Conservation (phyloP, 2,329 filamentous ascomycete species). For the Epichloe aotearoae region DNA sequence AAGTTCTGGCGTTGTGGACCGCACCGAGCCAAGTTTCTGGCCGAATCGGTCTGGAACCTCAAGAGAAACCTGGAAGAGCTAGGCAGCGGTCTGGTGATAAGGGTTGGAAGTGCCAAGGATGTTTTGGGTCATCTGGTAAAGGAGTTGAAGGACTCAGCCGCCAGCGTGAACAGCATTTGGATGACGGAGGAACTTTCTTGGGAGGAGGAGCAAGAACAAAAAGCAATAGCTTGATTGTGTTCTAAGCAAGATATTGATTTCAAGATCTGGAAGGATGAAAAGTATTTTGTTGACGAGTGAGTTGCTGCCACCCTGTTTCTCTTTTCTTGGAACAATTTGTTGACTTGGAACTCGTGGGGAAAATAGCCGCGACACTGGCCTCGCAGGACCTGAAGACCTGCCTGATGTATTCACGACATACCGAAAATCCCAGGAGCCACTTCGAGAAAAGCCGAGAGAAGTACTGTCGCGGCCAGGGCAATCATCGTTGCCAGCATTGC, state of each 20-base stretch:
- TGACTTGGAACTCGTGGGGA: background rate
- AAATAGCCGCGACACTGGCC: slow-evolving; percentile 50
- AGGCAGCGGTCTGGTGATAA: slow-evolving; percentile 47
- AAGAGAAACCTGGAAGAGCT: slow-evolving; percentile 47
- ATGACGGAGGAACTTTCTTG: slow-evolving; percentile 57
- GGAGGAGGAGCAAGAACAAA: slow-evolving; percentile 56
- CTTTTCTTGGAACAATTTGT: background rate
- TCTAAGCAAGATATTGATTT: slow-evolving; percentile 42
- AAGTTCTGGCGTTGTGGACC: slow-evolving; percentile 63
- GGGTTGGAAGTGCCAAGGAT: slow-evolving; percentile 48
- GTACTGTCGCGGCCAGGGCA: slow-evolving; percentile 38
- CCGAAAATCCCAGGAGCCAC: slow-evolving; percentile 58
- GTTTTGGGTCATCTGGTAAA: slow-evolving; percentile 46
- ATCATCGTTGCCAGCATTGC: slow-evolving; percentile 42
- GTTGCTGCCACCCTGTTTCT: slow-evolving; percentile 18
- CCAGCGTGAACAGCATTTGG: slow-evolving; percentile 52
- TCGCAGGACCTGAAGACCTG: slow-evolving; percentile 43
- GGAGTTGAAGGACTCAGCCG: slow-evolving; percentile 26
- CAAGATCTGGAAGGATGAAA: slow-evolving; percentile 58
- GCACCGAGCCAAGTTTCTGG: slow-evolving; percentile 58
- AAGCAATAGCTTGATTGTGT: slow-evolving; percentile 38
- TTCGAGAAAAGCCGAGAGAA: slow-evolving; percentile 49
- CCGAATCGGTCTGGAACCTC: slow-evolving; percentile 60
- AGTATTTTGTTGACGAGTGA: slow-evolving; percentile 69
- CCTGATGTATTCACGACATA: slow-evolving; percentile 67